Evolutionary conservation across 345 rosid genomes (phyloP).

Genomic region (Streptanthus diversifolius): DNA sequence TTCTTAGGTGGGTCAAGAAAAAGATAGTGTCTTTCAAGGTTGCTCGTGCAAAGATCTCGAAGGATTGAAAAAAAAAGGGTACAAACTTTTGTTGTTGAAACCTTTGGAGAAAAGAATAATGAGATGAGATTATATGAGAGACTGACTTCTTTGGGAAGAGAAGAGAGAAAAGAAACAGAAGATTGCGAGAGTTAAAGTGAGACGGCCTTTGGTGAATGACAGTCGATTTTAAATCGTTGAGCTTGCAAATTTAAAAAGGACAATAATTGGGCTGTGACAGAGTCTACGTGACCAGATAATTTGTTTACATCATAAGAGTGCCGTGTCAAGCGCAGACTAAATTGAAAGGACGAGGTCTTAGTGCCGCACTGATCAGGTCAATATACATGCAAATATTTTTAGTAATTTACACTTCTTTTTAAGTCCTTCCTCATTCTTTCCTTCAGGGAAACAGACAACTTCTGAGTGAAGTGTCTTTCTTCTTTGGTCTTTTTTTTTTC

Average conservation of each 20-base stretch:
- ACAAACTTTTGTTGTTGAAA: not conserved
- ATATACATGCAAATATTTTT: constrained; percentile 17
- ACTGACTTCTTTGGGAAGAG: not conserved
- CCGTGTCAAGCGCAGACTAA: constrained; percentile 36
- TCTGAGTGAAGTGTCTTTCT: constrained; percentile 1
- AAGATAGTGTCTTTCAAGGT: constrained; percentile 10
- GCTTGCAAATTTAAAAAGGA: not conserved
- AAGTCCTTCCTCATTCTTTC: not conserved
- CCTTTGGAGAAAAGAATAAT: not conserved
- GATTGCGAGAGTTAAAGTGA: constrained; percentile 23
- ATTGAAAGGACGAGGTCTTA: constrained; percentile 25
- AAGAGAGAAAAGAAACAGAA: not conserved
- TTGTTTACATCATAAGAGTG: not conserved
- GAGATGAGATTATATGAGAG: not conserved
- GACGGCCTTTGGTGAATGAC: constrained; percentile 15
- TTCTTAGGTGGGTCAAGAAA: constrained; percentile 4
- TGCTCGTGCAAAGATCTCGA: constrained; percentile 20
- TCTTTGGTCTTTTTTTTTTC: not conserved
- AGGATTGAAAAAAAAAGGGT: not conserved
- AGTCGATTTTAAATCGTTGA: not conserved
- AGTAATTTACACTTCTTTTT: not conserved
- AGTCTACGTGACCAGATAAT: constrained; percentile 2
- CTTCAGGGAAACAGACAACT: not conserved
- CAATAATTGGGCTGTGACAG: constrained; percentile 25
- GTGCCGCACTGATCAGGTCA: constrained; percentile 18